Base-by-base conservation (phyloP, 163 green algal genomes). In the Chlorella variabilis region DNA sequence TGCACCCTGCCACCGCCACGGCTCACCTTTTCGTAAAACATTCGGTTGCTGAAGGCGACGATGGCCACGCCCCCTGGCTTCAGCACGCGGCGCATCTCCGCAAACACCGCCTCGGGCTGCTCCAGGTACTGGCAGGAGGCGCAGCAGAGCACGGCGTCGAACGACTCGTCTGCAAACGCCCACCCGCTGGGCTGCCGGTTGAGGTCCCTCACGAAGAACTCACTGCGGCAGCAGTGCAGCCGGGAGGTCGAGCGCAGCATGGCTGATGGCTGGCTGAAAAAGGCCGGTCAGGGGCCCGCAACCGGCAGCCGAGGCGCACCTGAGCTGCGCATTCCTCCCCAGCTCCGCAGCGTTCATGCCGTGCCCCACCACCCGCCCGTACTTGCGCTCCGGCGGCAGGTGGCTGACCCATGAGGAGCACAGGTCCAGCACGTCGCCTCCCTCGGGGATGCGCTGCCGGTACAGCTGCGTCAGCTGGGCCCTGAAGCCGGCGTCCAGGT, bases 281-380 rank as follows among this genome's bases (percentile, higher is more conserved):
- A n/a, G n/a, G n/a, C n/a, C n/a, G n/a, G n/a, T n/a, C n/a, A n/a
- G n/a, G n/a, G n/a, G n/a, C n/a, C n/a, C n/a, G n/a, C n/a, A n/a
- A n/a, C n/a, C n/a, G n/a, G n/a, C n/a, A n/a, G n/a, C n/a, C n/a
- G n/a, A n/a, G n/a, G n/a, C n/a, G n/a, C n/a, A n/a, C 2, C 86
- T 91, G 54, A 96, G 87, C 33, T 89, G 86, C 25, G 74, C 39
- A 88, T 98, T 98, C 36, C 77, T 66, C 5, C 82, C 67, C 31
- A 98, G 86, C 89, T 99, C 96, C 23, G 91, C 88, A 34, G 91
- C 89, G 82, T 98, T 98, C 90, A 99, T 97, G 63, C 96, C 96
- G 62, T 97, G 87, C 6, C 91, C 95, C 85, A 89, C 78, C 15
- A 96, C 85, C 3, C 86, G 74, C 2, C 82, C 82, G 25, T 92